phyloP scores from a whole-genome alignment of 176 grass and related monocot species.

The Phyllostachys edulis region DNA sequence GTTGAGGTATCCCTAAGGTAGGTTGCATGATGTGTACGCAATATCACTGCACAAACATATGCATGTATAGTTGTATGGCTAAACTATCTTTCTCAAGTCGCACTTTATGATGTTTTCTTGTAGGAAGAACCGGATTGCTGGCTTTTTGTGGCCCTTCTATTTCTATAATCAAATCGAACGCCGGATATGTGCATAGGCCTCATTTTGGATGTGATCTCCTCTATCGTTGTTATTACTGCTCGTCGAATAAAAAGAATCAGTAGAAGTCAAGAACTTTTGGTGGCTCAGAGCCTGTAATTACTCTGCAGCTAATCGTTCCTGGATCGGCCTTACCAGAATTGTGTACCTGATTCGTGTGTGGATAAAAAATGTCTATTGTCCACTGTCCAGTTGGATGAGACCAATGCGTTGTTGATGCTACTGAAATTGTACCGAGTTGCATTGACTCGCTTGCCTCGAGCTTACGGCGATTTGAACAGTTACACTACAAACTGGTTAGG shows the following conservation, averaged over 20 bases:
- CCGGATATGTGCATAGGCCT: not conserved
- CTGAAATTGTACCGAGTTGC: too few relatives aligned
- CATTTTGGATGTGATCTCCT: not conserved
- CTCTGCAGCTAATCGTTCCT: too few relatives aligned
- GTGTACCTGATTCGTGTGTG: too few relatives aligned
- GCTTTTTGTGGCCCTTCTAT: not conserved
- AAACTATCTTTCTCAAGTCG: not conserved
- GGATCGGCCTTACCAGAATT: too few relatives aligned
- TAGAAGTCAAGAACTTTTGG: too few relatives aligned
- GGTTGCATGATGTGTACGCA: not conserved
- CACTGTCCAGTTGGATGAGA: too few relatives aligned
- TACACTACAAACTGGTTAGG: too few relatives aligned
- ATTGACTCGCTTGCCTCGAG: too few relatives aligned
- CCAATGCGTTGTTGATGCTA: too few relatives aligned
- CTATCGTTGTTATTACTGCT: not conserved
- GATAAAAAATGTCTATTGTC: too few relatives aligned
- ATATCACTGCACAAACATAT: not conserved
- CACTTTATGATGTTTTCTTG: constrained; percentile 5
- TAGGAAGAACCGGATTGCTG: constrained; percentile 4
- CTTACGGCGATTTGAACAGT: too few relatives aligned
- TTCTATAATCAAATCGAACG: not conserved
- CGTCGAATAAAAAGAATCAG: not conserved
- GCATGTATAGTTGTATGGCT: not conserved
- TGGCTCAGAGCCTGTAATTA: too few relatives aligned
- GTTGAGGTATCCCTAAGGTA: constrained; percentile 29